Base-by-base conservation (phyloP, 805 yeast genomes). In the Danielia reshetovae region DNA sequence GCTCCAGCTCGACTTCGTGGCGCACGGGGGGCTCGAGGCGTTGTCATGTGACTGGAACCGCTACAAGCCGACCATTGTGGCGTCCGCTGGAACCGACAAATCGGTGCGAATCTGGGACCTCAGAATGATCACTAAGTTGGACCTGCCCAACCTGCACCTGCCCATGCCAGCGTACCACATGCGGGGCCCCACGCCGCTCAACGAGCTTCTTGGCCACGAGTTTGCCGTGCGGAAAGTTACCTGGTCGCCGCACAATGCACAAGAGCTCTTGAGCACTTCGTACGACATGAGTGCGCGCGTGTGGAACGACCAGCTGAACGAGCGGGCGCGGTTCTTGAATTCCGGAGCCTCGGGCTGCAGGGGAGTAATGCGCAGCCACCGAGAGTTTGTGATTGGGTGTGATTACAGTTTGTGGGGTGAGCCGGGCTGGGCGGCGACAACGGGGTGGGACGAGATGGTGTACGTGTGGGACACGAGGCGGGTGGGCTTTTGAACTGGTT, bases 331-430 rank as follows among this genome's bases (percentile, higher is more conserved):
- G 31, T 73, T 68, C 34, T 57, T 66, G 32, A 60, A 55, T 35
- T 43, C 51, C 7, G 43, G 39, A 4, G 60, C 72, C 25, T 74
- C 73, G 32, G 83, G 84, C 0, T 66, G 80, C 24, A 60, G 69
- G 24, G 75, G 75, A 6, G 71, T 72, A 12, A 85, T 87, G 67
- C 68, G 72, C 15, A 62, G 60, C 34, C 97, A 93, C 62, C 72
- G 77, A 18, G 98, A 90, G 65, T 90, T 90, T 62, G 96, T 84
- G 1, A 77, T 85, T 48, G 97, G 94, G 12, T 83, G 89, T 44
- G 97, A 93, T 63, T 93, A 96, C 85, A 82, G 95, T 45, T 60
- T 93, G 33, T 90, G 97, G 97, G 98, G 97, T 3, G 81, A 79
- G 47, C 94, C 93, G 1, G 97, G 97, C 1, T 89, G 93, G 88